Evolutionary conservation across 345 rosid species (phyloP).

Genomic region (Conringia planisiliqua): DNA sequence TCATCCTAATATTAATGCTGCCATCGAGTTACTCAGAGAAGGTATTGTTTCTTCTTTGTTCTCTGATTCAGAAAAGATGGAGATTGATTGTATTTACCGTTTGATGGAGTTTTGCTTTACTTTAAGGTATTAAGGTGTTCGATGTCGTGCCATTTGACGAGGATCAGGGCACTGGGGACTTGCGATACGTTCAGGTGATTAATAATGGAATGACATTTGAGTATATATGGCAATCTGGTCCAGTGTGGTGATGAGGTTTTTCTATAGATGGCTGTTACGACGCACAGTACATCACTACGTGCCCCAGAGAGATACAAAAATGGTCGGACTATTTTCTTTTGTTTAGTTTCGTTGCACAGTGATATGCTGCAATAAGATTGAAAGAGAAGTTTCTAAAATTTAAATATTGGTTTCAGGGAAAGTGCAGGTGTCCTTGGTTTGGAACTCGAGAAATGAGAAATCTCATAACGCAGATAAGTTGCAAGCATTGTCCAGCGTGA

Average conservation of each 20-base stretch:
- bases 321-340: constrained; percentile 42
- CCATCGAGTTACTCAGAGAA: constrained; percentile 71
- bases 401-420: constrained; percentile 47
- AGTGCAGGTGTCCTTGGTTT: constrained; percentile 84
- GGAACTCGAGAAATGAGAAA: constrained; percentile 92
- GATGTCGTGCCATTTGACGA: constrained; percentile 74
- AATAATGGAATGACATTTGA: not conserved
- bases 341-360: not conserved
- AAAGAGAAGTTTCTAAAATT: constrained; percentile 1
- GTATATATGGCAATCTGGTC: not conserved
- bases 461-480: constrained; percentile 61
- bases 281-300: constrained; percentile 73
- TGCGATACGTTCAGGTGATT: constrained; percentile 87
- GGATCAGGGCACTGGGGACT: constrained; percentile 78
- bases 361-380: not conserved
- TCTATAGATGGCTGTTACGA: constrained; percentile 89
- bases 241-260: constrained; percentile 26
- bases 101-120: not conserved
- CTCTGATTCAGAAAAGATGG: not conserved
- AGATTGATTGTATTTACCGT: not conserved
- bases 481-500: constrained; percentile 73
- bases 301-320: constrained; percentile 74
- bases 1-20: constrained; percentile 87
- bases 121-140: constrained; percentile 61
- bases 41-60: constrained; percentile 36